Evolutionary conservation across 2,329 filamentous ascomycete species (phyloP).

Genomic region (Ceratocystis harringtonii): DNA sequence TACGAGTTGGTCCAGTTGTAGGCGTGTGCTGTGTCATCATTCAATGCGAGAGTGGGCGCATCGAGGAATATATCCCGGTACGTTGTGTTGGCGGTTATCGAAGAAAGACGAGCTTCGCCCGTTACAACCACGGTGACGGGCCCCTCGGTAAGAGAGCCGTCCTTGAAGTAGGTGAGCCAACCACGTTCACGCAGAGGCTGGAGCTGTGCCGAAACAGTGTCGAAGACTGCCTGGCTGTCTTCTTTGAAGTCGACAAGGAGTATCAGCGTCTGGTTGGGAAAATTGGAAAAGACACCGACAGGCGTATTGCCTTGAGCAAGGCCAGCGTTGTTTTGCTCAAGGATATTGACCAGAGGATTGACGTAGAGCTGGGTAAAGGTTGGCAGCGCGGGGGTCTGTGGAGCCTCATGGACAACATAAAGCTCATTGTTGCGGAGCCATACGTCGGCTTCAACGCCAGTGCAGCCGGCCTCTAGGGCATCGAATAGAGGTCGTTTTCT

Average conservation of each 20-base stretch:
- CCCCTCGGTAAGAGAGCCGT: conserved; percentile 35
- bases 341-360: conserved; percentile 44
- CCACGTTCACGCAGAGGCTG: conserved; percentile 41
- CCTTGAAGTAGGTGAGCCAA: conserved; percentile 41
- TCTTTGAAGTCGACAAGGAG: conserved; percentile 59
- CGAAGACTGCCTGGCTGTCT: conserved; percentile 35
- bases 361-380: conserved; percentile 51
- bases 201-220: conserved; percentile 31
- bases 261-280: conserved; percentile 39
- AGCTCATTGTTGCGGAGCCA: conserved; percentile 43
- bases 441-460: conserved; percentile 54
- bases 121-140: conserved; percentile 56
- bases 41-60: conserved; percentile 38
- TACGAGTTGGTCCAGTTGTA: conserved; percentile 45
- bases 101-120: conserved; percentile 45
- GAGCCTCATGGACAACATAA: conserved; percentile 42
- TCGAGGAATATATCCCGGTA: conserved; percentile 52
- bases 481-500: conserved; percentile 46
- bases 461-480: conserved; percentile 44
- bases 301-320: conserved; percentile 26
- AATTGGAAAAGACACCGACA: conserved; percentile 40
- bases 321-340: conserved; percentile 35
- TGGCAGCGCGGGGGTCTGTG: conserved; percentile 29
- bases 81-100: conserved; percentile 36
- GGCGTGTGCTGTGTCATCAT: conserved; percentile 16